Evolutionary conservation across 2,329 filamentous ascomycete genomes (phyloP), one percentile per base, ranked within the genome.

Genomic region (Diaporthe sp.): DNA sequence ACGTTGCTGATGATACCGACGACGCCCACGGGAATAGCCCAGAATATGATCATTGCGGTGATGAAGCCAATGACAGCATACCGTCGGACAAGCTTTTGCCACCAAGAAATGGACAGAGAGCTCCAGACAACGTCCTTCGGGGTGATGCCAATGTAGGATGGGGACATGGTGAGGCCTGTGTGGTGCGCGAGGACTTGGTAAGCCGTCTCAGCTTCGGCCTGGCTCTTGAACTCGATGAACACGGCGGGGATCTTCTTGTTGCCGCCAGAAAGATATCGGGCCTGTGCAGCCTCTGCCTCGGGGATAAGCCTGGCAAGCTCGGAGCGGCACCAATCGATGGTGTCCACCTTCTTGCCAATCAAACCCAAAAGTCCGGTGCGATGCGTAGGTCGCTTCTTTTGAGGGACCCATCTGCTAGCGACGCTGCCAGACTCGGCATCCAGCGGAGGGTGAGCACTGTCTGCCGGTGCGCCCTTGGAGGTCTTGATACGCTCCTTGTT

Each of bases 1-100:
- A 99, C 90, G 83, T 98, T 98, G 75, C 95, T 97, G 80, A 98
- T 93, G 44, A 92, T 86, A 83, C 95, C 96, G 59, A 98, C 95
- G 57, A 95, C 88, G 4, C 93, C 95, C 12, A 98, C 90, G 0
- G 91, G 91, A 68, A 93, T 86, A 7, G 91, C 90, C 91, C 97
- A 99, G 87, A 98, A 98, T 78, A 98, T 88, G 81, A 98, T 94
- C 74, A 97, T 86, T 2, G 89, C 93, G 12, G 90, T 85, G 73
- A 98, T 92, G 71, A 97, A 93, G n/a, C 87, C 91, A 68, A 94
- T 85, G 4, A 95, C 91, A 74, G 88, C 86, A 79, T 94, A 90
- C 79, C 93, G 88, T 76, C 95, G 92, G 77, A 97, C 81, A 73
- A 98, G 89, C 78, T 92, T 89, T 84, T 98, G 93, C 94, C 94